These are phyloP conservation scores for Solanum hybrid DNA, from an alignment of 305 asterid species.

Conservation along the genomic window DNA sequence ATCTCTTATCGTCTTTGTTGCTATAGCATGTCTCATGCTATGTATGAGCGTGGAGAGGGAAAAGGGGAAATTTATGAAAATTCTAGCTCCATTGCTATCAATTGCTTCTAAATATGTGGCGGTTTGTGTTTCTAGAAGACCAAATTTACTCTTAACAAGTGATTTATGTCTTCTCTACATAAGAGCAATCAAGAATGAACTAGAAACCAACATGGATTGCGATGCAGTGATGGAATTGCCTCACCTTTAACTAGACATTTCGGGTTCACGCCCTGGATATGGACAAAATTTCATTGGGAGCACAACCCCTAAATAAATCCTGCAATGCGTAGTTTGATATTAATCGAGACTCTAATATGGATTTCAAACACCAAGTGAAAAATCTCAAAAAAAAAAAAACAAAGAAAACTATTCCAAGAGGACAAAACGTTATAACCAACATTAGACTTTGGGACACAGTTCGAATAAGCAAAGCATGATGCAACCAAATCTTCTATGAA, in stretches of 20 bases:
- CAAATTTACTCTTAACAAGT: neutral
- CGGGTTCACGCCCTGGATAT: rapidly evolving
- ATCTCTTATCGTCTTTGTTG: neutral
- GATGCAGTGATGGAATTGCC: neutral
- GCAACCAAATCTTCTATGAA: neutral
- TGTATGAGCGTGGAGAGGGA: neutral
- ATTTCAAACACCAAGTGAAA: rapidly evolving
- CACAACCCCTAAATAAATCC: too few species aligned
- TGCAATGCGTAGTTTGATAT: too few species aligned
- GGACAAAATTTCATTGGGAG: rapidly evolving
- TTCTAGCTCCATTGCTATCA: neutral
- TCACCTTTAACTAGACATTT: too few species aligned
- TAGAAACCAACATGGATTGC: neutral
- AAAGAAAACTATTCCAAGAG: neutral
- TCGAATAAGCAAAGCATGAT: neutral
- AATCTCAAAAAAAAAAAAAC: neutral
- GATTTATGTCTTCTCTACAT: neutral
- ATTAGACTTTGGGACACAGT: neutral
- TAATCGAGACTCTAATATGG: too few species aligned
- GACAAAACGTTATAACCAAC: neutral
- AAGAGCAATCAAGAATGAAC: neutral
- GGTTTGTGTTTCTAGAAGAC: neutral
- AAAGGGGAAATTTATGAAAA: neutral
- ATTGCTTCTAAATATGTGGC: neutral
- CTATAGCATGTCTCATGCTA: too few species aligned